Conservation (phyloP, 75 land plant species). For the Cryptomeria japonica region DNA sequence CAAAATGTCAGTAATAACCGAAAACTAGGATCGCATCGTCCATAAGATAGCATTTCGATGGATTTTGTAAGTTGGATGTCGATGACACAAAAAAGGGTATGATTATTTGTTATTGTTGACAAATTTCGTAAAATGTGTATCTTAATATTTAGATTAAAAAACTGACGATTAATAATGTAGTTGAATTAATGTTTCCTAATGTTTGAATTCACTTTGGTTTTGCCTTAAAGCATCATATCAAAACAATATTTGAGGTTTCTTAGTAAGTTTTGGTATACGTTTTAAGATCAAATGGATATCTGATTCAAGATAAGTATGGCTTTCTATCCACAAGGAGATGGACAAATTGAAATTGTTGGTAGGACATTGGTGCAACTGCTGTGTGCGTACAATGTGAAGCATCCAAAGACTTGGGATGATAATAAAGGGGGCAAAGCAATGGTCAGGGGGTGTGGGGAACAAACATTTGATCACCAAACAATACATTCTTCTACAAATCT, state of each 20-base stretch:
- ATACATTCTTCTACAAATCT: not conserved
- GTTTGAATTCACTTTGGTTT: not conserved
- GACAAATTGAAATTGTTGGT: no score
- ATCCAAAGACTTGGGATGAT: not conserved
- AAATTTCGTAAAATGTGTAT: not conserved
- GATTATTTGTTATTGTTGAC: not conserved
- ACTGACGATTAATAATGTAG: not conserved
- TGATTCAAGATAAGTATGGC: not conserved
- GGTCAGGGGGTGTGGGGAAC: no score
- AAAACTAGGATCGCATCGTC: not conserved
- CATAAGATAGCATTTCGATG: not conserved
- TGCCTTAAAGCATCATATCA: not conserved
- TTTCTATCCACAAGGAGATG: not conserved
- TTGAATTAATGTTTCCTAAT: no score
- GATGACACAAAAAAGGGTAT: not conserved
- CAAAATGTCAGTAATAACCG: not conserved
- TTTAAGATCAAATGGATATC: not conserved
- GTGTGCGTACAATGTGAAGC: not conserved
- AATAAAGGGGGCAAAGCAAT: no score
- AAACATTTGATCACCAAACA: not conserved
- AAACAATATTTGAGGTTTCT: no score
- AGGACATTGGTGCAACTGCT: not conserved
- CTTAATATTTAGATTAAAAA: no score
- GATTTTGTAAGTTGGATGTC: not conserved
- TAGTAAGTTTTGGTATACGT: not conserved